These are phyloP conservation scores for Candida anutae DNA, from an alignment of 1,139 yeast genomes.

Conservation along the genomic window DNA sequence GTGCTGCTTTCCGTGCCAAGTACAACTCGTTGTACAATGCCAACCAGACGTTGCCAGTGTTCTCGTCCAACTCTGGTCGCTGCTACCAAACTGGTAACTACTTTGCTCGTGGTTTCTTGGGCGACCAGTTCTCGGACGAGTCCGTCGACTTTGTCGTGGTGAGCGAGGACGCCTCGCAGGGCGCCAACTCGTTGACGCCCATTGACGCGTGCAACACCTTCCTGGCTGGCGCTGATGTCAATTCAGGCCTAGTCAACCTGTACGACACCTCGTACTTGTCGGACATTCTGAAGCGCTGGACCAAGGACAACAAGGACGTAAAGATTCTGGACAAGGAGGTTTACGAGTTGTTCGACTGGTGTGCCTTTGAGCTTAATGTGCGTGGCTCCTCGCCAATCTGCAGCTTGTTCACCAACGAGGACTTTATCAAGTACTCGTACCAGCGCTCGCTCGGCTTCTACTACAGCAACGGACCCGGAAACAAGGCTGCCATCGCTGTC, in stretches of 20 bases:
- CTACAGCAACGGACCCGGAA: slow-evolving; percentile 46
- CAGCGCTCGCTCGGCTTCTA: slow-evolving; percentile 36
- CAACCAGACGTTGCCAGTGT: slow-evolving; percentile 20
- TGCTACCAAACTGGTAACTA: slow-evolving; percentile 21
- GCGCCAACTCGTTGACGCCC: slow-evolving; percentile 25
- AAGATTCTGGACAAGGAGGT: slow-evolving; percentile 32
- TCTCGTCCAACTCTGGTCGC: slow-evolving; percentile 26
- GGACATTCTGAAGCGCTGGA: slow-evolving; percentile 12
- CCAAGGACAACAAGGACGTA: slow-evolving; percentile 16
- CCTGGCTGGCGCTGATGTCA: slow-evolving; percentile 3
- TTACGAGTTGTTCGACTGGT: slow-evolving; percentile 30
- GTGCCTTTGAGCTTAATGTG: slow-evolving; percentile 49
- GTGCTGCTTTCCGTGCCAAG: slow-evolving; percentile 25
- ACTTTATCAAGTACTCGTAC: slow-evolving; percentile 38
- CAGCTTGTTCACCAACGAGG: slow-evolving; percentile 43
- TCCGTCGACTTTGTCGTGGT: slow-evolving; percentile 15
- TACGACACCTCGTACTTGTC: slow-evolving; percentile 13
- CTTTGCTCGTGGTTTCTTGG: slow-evolving; percentile 24
- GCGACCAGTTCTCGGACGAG: slow-evolving; percentile 8
- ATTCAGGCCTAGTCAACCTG: slow-evolving; percentile 4
- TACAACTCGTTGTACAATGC: slow-evolving; percentile 19
- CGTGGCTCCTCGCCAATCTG: slow-evolving; percentile 44
- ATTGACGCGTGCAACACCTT: slow-evolving; percentile 14
- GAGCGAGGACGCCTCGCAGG: slow-evolving; percentile 18
- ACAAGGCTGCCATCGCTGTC: slow-evolving; percentile 30